Evolutionary conservation across 208 protist genomes (phyloP), one percentile per base, ranked within the genome.

Genomic region (Novymonas esmeraldas): DNA sequence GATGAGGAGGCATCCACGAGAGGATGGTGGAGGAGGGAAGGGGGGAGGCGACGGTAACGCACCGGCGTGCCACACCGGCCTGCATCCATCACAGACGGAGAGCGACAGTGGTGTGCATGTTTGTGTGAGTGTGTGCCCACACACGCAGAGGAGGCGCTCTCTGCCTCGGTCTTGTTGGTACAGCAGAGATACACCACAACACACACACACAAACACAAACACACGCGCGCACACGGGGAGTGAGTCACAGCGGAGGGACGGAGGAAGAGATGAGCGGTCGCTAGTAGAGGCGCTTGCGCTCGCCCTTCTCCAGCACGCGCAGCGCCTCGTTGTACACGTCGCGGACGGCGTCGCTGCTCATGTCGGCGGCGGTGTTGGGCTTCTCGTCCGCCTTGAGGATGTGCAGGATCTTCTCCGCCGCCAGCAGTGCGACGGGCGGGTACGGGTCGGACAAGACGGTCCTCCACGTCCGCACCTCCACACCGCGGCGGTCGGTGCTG

Each of bases 361-460:
- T 56, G 2, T 70, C 63, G 3, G 64, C 42, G 10, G 49, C 57
- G 7, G 52, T 59, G n/a, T 11, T 50, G 20, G 48, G 58, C 28
- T 44, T 73, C 58, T 78, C 71, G 38, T 70, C 64, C n/a, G 58
- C 46, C 41, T 42, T 48, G 10, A 61, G 52, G 22, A 80, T 73
- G 42, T 29, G 49, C n/a, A 80, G 36, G 4, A 88, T 79, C 45
- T 79, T 85, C 57, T 86, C 70, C 2, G 87, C 78, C 1, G 78
- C 87, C 34, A 90, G 81, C 33, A 88, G 65, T 2, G 83, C 80
- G 5, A 85, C 82, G 16, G 76, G 83, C 2, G 87, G 68, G 36
- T 88, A 90, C 5, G 76, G 81, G 36, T 93, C 87, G 6, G 55
- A 64, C 76, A 88, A 70, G 11, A 87, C 79, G 2, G 72, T 82